Evolutionary conservation across 768 basidiomycete species (phyloP), one percentile per base, ranked within the genome.

Genomic region (Serendipita sp.): DNA sequence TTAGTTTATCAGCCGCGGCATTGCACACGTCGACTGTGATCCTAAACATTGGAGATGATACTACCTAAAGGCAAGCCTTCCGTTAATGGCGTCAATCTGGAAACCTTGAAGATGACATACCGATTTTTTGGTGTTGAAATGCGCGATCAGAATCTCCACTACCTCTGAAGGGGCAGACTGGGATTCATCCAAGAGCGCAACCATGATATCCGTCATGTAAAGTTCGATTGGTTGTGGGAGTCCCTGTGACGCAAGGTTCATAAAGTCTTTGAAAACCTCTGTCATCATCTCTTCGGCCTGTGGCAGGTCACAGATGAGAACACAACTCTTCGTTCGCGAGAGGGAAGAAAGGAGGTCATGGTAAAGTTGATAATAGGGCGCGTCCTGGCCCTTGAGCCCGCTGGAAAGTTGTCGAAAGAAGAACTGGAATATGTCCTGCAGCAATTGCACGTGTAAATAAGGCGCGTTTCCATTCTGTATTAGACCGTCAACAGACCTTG

Each of bases 361-460:
- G 74, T 96, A 98, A 74, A 97, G 87, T 65, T 86, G 83, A 72
- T 92, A 95, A 71, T 93, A 95, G 0, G 90, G 82, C 0, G 86
- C 80, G 65, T 94, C 89, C 0, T 84, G 76, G 45, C 85, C 83
- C 68, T 86, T 86, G 70, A 92, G 83, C 0, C 86, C 86, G 1
- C 78, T 79, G 2, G 80, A 76, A 65, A 99, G 84, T 73, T 96
- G 95, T 41, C 84, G 79, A 72, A 92, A 85, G 81, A 98, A 91
- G 79, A 99, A 98, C 70, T 92, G 85, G 75, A 99, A 99, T 72
- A 98, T 94, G 74, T 96, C 92, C 78, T 89, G 81, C 41, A 3
- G n/a, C 56, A n/a, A 60, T 24, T 32, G 48, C 30, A 18, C 16
- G 16, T 11, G 35, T 60, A 24, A 30, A 35, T 10, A 28, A 60